Conservation (phyloP, 257 asterid species). For the Scutellaria galericulata region DNA sequence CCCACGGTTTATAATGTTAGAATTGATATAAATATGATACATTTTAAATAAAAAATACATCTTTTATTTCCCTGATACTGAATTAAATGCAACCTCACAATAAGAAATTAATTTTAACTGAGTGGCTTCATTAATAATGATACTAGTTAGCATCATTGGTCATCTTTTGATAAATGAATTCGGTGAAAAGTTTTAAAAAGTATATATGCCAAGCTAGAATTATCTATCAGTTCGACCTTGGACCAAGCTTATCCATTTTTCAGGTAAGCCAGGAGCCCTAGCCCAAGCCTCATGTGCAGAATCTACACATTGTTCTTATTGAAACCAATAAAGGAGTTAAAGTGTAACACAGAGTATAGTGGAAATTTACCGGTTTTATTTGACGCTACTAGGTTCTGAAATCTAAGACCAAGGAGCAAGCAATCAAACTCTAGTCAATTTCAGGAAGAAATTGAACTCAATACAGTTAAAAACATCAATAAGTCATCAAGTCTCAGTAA, state of each 20-base stretch:
- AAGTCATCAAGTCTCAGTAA: neutral
- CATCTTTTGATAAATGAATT: constrained; percentile 12
- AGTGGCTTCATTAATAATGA: neutral
- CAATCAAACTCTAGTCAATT: neutral
- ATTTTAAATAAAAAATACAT: neutral
- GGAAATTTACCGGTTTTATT: neutral
- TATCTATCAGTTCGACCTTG: neutral
- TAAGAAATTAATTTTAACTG: neutral
- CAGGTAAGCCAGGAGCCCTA: neutral
- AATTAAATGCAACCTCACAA: constrained; percentile 18
- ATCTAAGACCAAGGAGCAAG: neutral
- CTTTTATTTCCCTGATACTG: neutral
- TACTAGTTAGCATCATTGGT: neutral
- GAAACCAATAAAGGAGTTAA: neutral
- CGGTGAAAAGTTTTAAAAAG: neutral
- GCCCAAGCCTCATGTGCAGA: neutral
- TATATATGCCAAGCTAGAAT: constrained; percentile 1
- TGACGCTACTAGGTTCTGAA: neutral
- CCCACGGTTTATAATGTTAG: no score
- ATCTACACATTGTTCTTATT: neutral
- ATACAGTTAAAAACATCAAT: constrained; percentile 19
- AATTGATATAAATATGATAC: neutral
- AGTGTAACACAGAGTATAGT: neutral
- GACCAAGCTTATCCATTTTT: neutral
- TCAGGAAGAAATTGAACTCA: constrained; percentile 10